A percentile compares a stretch with the other conserved stretches of the same genome.
Evolutionary conservation across 768 basidiomycete species (phyloP).

Genomic region (Rossbeevera mucosa): DNA sequence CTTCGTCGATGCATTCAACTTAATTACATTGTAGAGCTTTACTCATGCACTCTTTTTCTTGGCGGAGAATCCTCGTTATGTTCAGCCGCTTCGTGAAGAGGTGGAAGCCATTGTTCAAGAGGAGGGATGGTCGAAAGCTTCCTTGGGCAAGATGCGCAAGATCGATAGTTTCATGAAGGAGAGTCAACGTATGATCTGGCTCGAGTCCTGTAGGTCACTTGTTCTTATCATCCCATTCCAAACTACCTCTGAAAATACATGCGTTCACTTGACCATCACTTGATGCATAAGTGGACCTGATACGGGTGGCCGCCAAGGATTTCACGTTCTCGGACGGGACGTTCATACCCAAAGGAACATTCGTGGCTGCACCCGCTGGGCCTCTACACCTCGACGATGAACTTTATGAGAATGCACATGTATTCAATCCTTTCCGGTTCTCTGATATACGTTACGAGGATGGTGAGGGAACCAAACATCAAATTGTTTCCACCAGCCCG

Average conservation of each 20-base stretch:
- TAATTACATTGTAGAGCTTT: not conserved
- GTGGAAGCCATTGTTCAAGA: not conserved
- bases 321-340: constrained; percentile 32
- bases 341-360: not conserved
- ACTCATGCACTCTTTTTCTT: not conserved
- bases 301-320: constrained; percentile 30
- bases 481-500: not conserved
- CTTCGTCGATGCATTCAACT: not conserved
- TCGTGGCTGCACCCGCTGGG: not conserved
- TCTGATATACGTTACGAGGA: not conserved
- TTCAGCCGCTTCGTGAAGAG: not conserved
- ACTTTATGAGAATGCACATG: not conserved
- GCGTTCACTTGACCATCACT: not conserved
- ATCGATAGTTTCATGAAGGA: not conserved
- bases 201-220: not conserved
- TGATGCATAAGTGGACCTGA: constrained; percentile 22
- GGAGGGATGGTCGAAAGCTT: not conserved
- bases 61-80: not conserved
- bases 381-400: not conserved
- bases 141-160: not conserved
- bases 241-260: not conserved
- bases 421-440: not conserved
- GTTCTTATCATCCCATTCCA: not conserved
- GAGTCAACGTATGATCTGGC: not conserved
- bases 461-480: not conserved